Base-by-base conservation (phyloP, 1,284 basidiomycete species). In the Sanghuangporus sanghuang region DNA sequence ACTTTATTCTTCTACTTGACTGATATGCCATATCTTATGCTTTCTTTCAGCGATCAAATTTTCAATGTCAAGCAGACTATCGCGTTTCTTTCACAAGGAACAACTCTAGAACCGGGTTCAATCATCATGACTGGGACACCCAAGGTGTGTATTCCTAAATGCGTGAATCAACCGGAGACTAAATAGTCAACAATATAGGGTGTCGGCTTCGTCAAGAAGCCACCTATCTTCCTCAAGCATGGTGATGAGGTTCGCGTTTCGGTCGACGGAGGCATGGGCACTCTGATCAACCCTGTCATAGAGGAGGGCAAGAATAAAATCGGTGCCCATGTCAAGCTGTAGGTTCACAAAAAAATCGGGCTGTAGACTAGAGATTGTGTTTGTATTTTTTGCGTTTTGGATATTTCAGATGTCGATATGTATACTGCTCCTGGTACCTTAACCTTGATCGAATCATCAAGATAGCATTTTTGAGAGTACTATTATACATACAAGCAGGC, bases 91-190 rank as follows among this genome's bases (percentile, higher is more conserved):
- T 93, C 92, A 0, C 88, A 93, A 71, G 93, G 89, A 1, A 93
- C 93, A 3, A 96, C 94, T 0, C 84, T 97, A 27, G 83, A 86
- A 66, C 85, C 91, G 0, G 95, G 94, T 0, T 87, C 89, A 0
- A 77, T 95, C 66, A 90, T 95, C 69, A 81, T 93, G 69, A 95
- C 92, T 55, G 89, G 88, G 2, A 90, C 89, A 1, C 89, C 89
- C 0, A 85, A 63, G 59, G 59, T 54, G 35, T 12, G 59, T n/a
- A 49, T 36, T 23, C 66, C 11, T 62, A 60, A 57, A 49, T 64
- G 18, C 7, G 48, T 7, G 57, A 2, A 58, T 3, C 4, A 56
- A 14, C 7, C 44, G 21, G 44, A 46, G 21, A 46, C 21, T 82
- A 35, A 16, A 35, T 16, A 9, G 23, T 7, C 6, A 5, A 6